Base-by-base conservation (phyloP, 2,329 filamentous ascomycete genomes). In the Paracamarosporium sp. region DNA sequence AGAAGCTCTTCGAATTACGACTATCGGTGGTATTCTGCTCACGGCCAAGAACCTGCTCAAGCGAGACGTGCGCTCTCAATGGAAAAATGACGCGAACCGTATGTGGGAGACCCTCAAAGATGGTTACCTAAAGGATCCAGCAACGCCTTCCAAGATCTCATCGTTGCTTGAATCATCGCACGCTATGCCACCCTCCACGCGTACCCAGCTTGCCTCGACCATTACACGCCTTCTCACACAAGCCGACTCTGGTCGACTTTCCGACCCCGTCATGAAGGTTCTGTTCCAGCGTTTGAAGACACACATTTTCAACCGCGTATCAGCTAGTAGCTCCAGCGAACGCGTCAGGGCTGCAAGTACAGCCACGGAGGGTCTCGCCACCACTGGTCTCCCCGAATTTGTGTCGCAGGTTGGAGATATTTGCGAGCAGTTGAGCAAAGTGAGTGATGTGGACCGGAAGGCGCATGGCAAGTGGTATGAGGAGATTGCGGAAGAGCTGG, bases 31-130 rank as follows among this genome's bases (percentile, higher is more conserved):
- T 0, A 89, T 94, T 46, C 80, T 93, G 27, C 79, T 94, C 13
- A 92, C 92, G 50, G 90, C 89, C 75, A 95, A 95, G 80, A 94
- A 93, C 65, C 81, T 94, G 7, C 83, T 95, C 30, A 93, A 93
- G 77, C 87, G 91, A 15, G 91, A 94, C 69, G 90, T 92, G 3
- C 87, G 91, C 43, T 85, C 85, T 12, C 87, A 89, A 20, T 95
- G 91, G 91, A 91, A 89, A 75, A 85, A 82, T 24, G 89, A 93
- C 75, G 89, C 90, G 0, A 80, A 82, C 2, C 86, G 90, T n/a
- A 86, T 93, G 62, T 86, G 90, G 80, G 79, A 85, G 1, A 85
- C 91, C 0, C 83, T 93, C 11, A 88, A 90, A 62, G 84, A 82
- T 40, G 78, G 83, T 2, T 85, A 87, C 40, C 79, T 83, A 13